phyloP scores from a whole-genome alignment of 495 filamentous ascomycete genomes.

The Bacidia gigantensis region DNA sequence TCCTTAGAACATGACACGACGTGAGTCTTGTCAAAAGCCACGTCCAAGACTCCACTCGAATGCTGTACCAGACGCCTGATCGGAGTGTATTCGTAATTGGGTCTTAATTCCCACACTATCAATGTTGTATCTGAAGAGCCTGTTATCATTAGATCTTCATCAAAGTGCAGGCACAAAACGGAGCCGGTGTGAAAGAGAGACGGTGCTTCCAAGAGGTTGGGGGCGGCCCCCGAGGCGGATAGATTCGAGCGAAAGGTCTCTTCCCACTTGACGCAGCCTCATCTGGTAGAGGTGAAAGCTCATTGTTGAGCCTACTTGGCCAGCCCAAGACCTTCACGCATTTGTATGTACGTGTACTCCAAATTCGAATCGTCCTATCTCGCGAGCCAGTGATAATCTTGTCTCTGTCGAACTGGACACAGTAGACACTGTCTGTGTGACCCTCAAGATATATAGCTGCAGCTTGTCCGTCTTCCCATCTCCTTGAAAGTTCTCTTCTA shows the following conservation, averaged over 20 bases:
- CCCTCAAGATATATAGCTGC: constrained; percentile 80
- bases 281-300: constrained; percentile 4
- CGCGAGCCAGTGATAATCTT: constrained; percentile 96
- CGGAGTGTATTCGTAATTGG: constrained; percentile 55
- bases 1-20: constrained; percentile 97
- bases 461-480: constrained; percentile 66
- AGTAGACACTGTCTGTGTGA: constrained; percentile 91
- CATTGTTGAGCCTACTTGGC: constrained; percentile 10
- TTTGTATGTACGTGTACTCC: constrained; percentile 76
- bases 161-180: constrained; percentile 89
- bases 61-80: constrained; percentile 63
- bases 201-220: neutral
- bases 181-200: constrained; percentile 63
- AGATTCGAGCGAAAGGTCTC: constrained; percentile 11
- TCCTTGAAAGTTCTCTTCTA: constrained; percentile 55
- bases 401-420: constrained; percentile 88
- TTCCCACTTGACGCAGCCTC: constrained; percentile 4
- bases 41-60: constrained; percentile 76
- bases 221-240: constrained; percentile 1
- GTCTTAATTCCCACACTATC: constrained; percentile 61
- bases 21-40: constrained; percentile 79
- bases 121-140: constrained; percentile 85
- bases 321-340: constrained; percentile 50
- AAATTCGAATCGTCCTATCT: constrained; percentile 87
- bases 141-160: constrained; percentile 81